Evolutionary conservation across 805 yeast genomes (phyloP).

Genomic region (Ogataea nonfermentans): DNA sequence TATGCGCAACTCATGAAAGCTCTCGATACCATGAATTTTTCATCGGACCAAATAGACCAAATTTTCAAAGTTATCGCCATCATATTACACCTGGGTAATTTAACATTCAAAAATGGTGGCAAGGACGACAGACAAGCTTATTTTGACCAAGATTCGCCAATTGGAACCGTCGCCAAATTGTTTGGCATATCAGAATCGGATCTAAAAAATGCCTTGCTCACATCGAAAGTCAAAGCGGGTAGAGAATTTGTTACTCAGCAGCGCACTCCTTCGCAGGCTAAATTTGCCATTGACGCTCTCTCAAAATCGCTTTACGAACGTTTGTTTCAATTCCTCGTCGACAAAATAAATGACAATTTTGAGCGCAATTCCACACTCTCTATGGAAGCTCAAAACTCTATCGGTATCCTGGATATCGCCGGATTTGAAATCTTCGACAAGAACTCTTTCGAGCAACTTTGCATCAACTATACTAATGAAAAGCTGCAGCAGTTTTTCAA

Average conservation of each 20-base stretch:
- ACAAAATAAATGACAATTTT: constrained; percentile 68
- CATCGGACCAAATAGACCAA: constrained; percentile 48
- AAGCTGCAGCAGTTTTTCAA: constrained; percentile 60
- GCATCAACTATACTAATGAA: constrained; percentile 61
- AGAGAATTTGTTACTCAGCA: constrained; percentile 80
- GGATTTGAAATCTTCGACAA: constrained; percentile 59
- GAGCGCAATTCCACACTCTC: constrained; percentile 16
- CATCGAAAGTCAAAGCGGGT: constrained; percentile 90
- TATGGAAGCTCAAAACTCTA: constrained; percentile 38
- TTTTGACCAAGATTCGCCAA: constrained; percentile 49
- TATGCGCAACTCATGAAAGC: constrained; percentile 64
- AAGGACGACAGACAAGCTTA: constrained; percentile 69
- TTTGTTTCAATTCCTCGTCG: constrained; percentile 73
- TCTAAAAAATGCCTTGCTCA: constrained; percentile 58
- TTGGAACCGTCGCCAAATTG: constrained; percentile 52
- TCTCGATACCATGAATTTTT: constrained; percentile 70
- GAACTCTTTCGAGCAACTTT: constrained; percentile 59
- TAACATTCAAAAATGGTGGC: constrained; percentile 63
- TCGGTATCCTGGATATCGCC: constrained; percentile 61
- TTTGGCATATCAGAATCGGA: constrained; percentile 56
- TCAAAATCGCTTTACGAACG: constrained; percentile 86
- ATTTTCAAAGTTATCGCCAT: constrained; percentile 70
- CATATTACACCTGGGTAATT: constrained; percentile 82
- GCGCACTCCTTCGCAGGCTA: constrained; percentile 75
- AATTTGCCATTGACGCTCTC: constrained; percentile 78